Conservation (phyloP, 2,329 filamentous ascomycete genomes). For the Trichothecium sympodiale region DNA sequence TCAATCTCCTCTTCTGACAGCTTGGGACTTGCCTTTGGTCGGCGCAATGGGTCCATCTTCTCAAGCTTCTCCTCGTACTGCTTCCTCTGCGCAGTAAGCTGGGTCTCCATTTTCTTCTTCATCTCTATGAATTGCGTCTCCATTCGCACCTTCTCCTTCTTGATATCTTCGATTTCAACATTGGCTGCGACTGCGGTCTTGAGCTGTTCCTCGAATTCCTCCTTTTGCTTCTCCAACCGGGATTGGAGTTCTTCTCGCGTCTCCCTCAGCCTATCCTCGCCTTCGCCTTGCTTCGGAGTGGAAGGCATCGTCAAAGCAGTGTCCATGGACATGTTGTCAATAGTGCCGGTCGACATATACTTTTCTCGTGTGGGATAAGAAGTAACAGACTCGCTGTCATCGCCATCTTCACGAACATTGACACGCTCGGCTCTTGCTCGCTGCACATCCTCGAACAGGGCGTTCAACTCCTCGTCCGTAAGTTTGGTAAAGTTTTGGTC, state of each 20-base stretch:
- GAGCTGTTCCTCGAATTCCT: constrained; percentile 68
- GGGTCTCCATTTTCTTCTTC: constrained; percentile 81
- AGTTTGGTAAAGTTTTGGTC: constrained; percentile 87
- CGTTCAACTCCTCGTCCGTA: constrained; percentile 88
- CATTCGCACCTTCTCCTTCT: constrained; percentile 74
- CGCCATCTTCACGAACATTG: constrained; percentile 63
- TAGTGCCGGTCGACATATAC: constrained; percentile 85
- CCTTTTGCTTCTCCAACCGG: constrained; percentile 74
- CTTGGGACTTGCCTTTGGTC: constrained; percentile 47
- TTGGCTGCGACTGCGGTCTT: constrained; percentile 64
- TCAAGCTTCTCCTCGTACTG: constrained; percentile 78
- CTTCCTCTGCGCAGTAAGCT: constrained; percentile 73
- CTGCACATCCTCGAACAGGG: constrained; percentile 88
- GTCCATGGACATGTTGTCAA: constrained; percentile 94
- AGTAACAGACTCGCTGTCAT: constrained; percentile 79
- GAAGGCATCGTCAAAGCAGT: constrained; percentile 91
- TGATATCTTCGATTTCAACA: constrained; percentile 73
- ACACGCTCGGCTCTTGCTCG: constrained; percentile 70
- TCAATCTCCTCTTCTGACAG: constrained; percentile 63
- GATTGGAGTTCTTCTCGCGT: constrained; percentile 74
- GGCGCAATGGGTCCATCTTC: constrained; percentile 56
- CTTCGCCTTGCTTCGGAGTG: constrained; percentile 69
- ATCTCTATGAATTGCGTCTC: constrained; percentile 66
- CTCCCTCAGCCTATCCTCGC: constrained; percentile 63
- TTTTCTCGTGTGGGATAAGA: constrained; percentile 88